Percentiles rank a stretch among this genome's conserved stretches.
phyloP scores from a whole-genome alignment of 2,329 filamentous ascomycete genomes.

The Ophiocordyceps camponoti-saundersi region DNA sequence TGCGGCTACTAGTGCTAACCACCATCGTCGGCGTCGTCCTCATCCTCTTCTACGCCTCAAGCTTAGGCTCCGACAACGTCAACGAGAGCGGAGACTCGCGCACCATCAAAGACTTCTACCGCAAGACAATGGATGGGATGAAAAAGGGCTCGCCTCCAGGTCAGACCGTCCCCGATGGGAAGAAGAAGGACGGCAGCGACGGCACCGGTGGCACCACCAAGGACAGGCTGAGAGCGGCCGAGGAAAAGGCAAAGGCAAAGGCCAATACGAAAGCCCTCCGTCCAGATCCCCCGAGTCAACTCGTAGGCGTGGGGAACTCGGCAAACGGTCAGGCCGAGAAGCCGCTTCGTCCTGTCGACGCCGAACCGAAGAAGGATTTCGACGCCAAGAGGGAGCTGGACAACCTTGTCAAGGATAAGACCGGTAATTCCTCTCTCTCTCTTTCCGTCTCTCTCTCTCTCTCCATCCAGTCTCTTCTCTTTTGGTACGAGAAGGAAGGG shows the following conservation, averaged over 20 bases:
- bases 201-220: conserved; percentile 38
- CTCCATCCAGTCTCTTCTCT: too few species aligned
- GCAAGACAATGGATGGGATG: conserved; percentile 40
- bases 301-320: conserved; percentile 42
- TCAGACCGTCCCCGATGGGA: conserved; percentile 22
- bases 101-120: conserved; percentile 38
- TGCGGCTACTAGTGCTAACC: conserved; percentile 49
- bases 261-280: conserved; percentile 50
- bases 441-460: background rate
- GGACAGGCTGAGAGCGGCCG: conserved; percentile 49
- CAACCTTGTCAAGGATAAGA: conserved; percentile 64
- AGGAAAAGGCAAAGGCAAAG: conserved; percentile 48
- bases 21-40: conserved; percentile 48
- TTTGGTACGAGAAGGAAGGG: too few species aligned
- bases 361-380: conserved; percentile 40
- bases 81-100: conserved; percentile 19
- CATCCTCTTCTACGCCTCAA: conserved; percentile 57
- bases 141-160: conserved; percentile 16
- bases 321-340: conserved; percentile 30
- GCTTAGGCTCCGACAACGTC: conserved; percentile 35
- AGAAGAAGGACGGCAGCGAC: conserved; percentile 37
- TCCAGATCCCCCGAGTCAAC: conserved; percentile 38
- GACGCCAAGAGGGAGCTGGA: conserved; percentile 58
- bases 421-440: conserved; percentile 38
- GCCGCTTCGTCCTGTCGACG: conserved; percentile 9